Conservation (phyloP, 768 basidiomycete genomes). For the Mycena filopes region DNA sequence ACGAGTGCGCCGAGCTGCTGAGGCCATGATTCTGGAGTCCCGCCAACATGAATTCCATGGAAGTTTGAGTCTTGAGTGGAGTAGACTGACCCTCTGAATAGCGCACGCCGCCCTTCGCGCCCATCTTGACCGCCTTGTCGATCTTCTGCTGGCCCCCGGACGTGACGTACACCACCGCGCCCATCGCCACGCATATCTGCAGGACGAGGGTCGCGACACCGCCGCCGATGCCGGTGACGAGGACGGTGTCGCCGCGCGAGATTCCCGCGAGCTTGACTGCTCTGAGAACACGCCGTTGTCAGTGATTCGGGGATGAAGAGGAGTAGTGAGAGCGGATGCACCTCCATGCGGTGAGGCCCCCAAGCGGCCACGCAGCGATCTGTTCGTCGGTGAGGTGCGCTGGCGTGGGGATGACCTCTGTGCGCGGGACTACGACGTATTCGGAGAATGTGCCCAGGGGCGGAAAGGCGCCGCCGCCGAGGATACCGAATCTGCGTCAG, state of each 20-base stretch:
- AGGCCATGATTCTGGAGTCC: constrained; percentile 59
- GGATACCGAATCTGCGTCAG: constrained; percentile 68
- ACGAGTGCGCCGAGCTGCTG: constrained; percentile 57
- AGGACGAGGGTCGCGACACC: constrained; percentile 84
- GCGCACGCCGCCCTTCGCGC: constrained; percentile 80
- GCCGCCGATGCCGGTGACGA: constrained; percentile 87
- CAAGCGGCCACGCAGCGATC: constrained; percentile 81
- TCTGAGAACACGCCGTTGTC: too few relatives aligned
- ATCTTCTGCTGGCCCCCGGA: constrained; percentile 79
- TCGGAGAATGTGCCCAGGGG: constrained; percentile 80
- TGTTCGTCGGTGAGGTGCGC: constrained; percentile 75
- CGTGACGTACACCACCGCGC: constrained; percentile 86
- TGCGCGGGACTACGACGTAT: constrained; percentile 77
- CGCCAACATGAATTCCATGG: too few relatives aligned
- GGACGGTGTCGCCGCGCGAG: constrained; percentile 45
- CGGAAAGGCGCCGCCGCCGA: constrained; percentile 68
- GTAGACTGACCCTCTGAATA: constrained; percentile 73
- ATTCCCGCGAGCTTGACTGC: not conserved
- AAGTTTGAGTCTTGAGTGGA: too few relatives aligned
- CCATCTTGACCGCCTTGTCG: constrained; percentile 68
- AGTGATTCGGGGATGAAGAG: too few relatives aligned
- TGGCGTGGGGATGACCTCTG: constrained; percentile 73
- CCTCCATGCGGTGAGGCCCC: constrained; percentile 88
- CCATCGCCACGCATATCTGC: constrained; percentile 79
- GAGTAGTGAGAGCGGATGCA: constrained; percentile 45